Conservation (phyloP, 2,329 filamentous ascomycete species). For the Colletotrichum abscissum region DNA sequence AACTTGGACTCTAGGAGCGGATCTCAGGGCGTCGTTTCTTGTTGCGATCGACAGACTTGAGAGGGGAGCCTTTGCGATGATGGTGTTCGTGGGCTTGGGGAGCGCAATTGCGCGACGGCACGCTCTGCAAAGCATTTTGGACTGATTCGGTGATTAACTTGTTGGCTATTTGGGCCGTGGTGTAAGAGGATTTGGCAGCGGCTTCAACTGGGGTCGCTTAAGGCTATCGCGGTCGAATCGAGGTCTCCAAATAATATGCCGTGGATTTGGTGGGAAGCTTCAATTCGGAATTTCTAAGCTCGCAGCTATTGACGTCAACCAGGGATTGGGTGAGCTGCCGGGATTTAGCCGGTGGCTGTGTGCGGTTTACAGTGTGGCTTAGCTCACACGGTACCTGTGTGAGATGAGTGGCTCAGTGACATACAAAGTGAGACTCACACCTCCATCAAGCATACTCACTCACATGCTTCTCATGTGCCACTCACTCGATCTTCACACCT, state of each 20-base stretch:
- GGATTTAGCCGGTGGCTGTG: not conserved
- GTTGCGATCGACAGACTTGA: conserved; percentile 59
- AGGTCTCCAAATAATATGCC: not conserved
- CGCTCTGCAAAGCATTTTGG: conserved; percentile 33
- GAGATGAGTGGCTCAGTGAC: not conserved
- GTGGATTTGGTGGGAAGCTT: conserved; percentile 3
- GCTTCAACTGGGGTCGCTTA: not conserved
- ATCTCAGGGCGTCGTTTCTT: conserved; percentile 11
- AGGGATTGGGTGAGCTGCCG: not conserved
- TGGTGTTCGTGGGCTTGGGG: conserved; percentile 5
- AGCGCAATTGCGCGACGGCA: conserved; percentile 35
- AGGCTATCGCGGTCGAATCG: not conserved
- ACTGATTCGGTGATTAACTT: not conserved
- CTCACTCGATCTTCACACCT: not conserved
- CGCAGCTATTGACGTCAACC: conserved; percentile 21
- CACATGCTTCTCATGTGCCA: not conserved
- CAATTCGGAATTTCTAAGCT: conserved; percentile 24
- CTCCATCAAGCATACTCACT: not conserved
- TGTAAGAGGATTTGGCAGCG: too few relatives aligned
- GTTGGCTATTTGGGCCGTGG: too few relatives aligned
- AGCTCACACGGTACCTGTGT: not conserved
- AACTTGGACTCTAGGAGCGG: too few relatives aligned
- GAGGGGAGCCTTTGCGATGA: conserved; percentile 21
- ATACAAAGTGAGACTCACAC: not conserved
- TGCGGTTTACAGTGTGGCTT: not conserved